Percentiles rank a stretch among this genome's conserved stretches.
These are phyloP conservation scores for Pharus latifolius DNA, from an alignment of 176 grass and related monocot species.

Conservation along the genomic window DNA sequence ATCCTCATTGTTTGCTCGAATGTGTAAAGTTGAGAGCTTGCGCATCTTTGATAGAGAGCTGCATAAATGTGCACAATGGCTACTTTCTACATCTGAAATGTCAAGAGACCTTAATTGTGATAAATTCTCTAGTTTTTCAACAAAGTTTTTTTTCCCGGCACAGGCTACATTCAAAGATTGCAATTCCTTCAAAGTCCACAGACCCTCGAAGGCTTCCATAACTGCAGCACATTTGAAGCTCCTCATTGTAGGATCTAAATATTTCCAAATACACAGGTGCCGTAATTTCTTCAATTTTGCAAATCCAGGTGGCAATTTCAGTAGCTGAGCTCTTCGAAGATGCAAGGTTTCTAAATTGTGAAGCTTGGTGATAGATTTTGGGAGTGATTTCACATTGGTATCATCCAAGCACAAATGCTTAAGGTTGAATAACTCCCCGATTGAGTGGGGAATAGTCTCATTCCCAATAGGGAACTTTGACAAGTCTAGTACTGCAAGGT, in stretches of 20 bases:
- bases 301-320: too few species aligned
- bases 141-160: not conserved
- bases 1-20: constrained; percentile 10
- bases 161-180: not conserved
- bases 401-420: too few species aligned
- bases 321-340: too few species aligned
- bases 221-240: not conserved
- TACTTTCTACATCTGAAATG: constrained; percentile 4
- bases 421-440: too few species aligned
- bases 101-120: constrained; percentile 10
- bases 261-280: too few species aligned
- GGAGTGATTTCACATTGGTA: too few species aligned
- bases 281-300: too few species aligned
- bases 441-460: too few species aligned
- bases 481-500: constrained; percentile 12
- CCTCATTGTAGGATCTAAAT: constrained; percentile 20
- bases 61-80: constrained; percentile 9
- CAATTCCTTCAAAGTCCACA: not conserved
- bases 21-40: not conserved
- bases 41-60: constrained; percentile 5
- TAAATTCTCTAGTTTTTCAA: not conserved
- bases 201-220: not conserved
- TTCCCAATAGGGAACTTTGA: too few species aligned
- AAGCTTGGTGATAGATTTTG: too few species aligned
- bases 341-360: too few species aligned